Conservation (phyloP, 2,329 filamentous ascomycete genomes). For the Dothistroma septosporum region DNA sequence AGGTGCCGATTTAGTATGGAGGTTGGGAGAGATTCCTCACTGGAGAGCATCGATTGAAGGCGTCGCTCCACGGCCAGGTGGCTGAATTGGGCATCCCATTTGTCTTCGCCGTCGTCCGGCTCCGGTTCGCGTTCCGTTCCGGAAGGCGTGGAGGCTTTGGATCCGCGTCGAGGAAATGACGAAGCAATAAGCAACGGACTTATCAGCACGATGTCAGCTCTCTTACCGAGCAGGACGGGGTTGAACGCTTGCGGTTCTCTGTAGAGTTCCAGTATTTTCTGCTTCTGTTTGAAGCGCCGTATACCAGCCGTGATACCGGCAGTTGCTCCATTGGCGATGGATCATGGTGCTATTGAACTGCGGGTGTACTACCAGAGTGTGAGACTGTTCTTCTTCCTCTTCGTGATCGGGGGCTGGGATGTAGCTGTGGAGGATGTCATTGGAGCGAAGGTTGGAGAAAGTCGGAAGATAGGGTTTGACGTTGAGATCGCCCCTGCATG, state of each 20-base stretch:
- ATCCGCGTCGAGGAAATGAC: not conserved
- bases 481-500: not conserved
- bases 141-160: not conserved
- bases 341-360: not conserved
- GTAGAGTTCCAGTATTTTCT: not conserved
- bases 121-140: not conserved
- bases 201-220: not conserved
- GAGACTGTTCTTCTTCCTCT: not conserved
- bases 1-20: no score
- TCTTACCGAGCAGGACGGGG: not conserved
- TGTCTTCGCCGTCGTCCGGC: not conserved
- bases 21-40: no score
- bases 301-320: not conserved
- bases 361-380: not conserved
- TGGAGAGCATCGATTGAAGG: no score
- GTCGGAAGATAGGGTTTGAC: not conserved
- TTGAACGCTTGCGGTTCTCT: not conserved
- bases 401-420: not conserved
- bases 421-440: not conserved
- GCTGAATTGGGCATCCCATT: no score
- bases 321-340: not conserved
- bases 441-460: not conserved
- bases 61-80: no score
- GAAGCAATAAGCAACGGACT: not conserved
- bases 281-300: not conserved